Evolutionary conservation across 345 rosid species (phyloP).

Genomic region (Syzygium aqueum): DNA sequence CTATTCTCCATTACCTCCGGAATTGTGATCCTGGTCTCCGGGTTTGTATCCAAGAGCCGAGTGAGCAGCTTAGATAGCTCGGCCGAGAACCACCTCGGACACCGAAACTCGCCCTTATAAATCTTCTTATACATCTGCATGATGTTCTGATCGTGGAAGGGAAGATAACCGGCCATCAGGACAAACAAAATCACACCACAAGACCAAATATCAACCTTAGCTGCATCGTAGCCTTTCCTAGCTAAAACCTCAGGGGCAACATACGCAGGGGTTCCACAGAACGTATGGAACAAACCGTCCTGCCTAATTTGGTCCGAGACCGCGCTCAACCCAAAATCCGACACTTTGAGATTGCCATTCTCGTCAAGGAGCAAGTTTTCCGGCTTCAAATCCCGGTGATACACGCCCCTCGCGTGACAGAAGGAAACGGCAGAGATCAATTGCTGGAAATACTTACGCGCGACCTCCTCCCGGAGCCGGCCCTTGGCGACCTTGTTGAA

Average conservation of each 20-base stretch:
- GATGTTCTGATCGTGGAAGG: conserved; percentile 73
- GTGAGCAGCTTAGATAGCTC: conserved; percentile 43
- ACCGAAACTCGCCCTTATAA: conserved; percentile 59
- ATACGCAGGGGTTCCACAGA: conserved; percentile 78
- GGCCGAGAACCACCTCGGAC: conserved; percentile 72
- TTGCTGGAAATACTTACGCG: conserved; percentile 68
- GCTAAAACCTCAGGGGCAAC: conserved; percentile 81
- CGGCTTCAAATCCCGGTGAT: conserved; percentile 84
- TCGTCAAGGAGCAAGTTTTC: conserved; percentile 76
- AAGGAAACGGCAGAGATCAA: conserved; percentile 64
- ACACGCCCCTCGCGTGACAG: conserved; percentile 77
- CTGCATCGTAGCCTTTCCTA: conserved; percentile 72
- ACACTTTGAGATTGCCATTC: conserved; percentile 61
- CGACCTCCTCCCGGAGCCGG: conserved; percentile 47
- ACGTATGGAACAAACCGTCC: conserved; percentile 75
- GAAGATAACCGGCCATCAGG: conserved; percentile 63
- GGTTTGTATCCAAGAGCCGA: conserved; percentile 69
- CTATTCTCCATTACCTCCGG: conserved; percentile 59
- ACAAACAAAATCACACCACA: conserved; percentile 85
- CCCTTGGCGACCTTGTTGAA: conserved; percentile 69
- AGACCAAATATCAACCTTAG: conserved; percentile 84
- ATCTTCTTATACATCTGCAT: conserved; percentile 77
- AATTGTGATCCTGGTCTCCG: conserved; percentile 57
- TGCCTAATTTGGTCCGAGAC: conserved; percentile 64
- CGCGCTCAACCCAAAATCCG: conserved; percentile 86